A percentile compares a stretch with the other conserved stretches of the same genome.
These are phyloP conservation scores for Gyrodon lividus DNA, from an alignment of 768 basidiomycete genomes.

Conservation along the genomic window DNA sequence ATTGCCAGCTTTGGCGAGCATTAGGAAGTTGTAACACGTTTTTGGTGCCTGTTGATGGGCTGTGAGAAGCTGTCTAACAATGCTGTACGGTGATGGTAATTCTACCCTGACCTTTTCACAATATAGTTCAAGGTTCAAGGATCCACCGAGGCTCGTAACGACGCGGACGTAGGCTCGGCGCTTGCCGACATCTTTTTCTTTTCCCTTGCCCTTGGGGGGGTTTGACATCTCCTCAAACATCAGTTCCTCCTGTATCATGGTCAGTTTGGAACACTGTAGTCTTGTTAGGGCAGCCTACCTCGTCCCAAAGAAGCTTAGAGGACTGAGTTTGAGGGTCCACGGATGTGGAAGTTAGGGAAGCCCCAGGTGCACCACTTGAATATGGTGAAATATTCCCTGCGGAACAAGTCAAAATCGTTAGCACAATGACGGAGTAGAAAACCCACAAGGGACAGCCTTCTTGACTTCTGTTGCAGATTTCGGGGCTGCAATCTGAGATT, in stretches of 20 bases:
- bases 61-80: neutral
- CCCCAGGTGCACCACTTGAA: slow-evolving; percentile 86
- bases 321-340: slow-evolving; percentile 66
- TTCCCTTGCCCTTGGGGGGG: slow-evolving; percentile 79
- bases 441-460: slow-evolving; percentile 65
- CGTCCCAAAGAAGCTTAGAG: slow-evolving; percentile 92
- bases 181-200: slow-evolving; percentile 91
- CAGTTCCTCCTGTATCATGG: slow-evolving; percentile 68
- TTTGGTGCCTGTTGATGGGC: slow-evolving; percentile 75
- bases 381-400: slow-evolving; percentile 91
- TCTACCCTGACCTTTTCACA: slow-evolving; percentile 71
- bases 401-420: slow-evolving; percentile 3
- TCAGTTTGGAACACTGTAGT: neutral
- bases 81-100: neutral
- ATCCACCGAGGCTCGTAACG: slow-evolving; percentile 89
- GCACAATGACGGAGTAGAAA: neutral
- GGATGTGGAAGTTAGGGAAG: slow-evolving; percentile 91
- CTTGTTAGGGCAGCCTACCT: slow-evolving; percentile 41
- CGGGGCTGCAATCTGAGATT: slow-evolving; percentile 27
- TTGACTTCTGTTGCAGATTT: slow-evolving; percentile 44
- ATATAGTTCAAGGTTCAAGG: slow-evolving; percentile 78
- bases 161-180: slow-evolving; percentile 95
- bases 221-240: slow-evolving; percentile 96
- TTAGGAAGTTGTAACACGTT: slow-evolving; percentile 97
- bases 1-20: slow-evolving; percentile 87